Evolutionary conservation across 2,329 filamentous ascomycete species (phyloP).

Genomic region (Ophidiomyces ophidiicola): DNA sequence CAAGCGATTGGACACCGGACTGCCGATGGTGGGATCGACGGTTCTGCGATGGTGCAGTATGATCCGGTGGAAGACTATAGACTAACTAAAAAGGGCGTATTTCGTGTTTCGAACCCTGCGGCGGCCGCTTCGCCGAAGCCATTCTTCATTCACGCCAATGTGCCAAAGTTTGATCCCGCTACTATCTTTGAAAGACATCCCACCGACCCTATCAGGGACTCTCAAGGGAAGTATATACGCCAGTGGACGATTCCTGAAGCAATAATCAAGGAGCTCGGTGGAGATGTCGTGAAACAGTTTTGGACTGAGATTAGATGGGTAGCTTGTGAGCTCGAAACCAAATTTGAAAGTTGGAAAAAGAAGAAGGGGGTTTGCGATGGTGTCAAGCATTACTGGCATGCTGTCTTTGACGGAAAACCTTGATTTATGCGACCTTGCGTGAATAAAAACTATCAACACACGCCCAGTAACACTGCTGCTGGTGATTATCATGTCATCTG

Average conservation of each 20-base stretch:
- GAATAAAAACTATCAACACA: no score
- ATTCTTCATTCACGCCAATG: conserved; percentile 33
- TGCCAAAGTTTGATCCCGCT: conserved; percentile 31
- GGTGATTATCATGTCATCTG: no score
- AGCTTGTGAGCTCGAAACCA: conserved; percentile 28
- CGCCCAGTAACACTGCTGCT: no score
- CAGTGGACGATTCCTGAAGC: conserved; percentile 25
- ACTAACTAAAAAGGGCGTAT: conserved; percentile 18
- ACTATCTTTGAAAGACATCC: conserved; percentile 25
- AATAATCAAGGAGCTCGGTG: conserved; percentile 22
- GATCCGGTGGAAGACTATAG: conserved; percentile 27
- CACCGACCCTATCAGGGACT: conserved; percentile 22
- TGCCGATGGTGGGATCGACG: conserved; percentile 22
- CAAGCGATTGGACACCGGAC: conserved; percentile 24
- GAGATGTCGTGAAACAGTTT: conserved; percentile 28
- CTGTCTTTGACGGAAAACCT: conserved; percentile 21
- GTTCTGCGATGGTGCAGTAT: conserved; percentile 30
- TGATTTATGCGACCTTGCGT: no score
- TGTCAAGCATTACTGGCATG: conserved; percentile 26
- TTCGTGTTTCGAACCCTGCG: conserved; percentile 21
- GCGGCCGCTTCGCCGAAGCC: conserved; percentile 22
- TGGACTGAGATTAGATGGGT: conserved; percentile 32
- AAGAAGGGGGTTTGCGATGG: conserved; percentile 24
- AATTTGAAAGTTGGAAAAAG: conserved; percentile 25
- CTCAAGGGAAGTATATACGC: conserved; percentile 25